Base-by-base conservation (phyloP, 2,329 filamentous ascomycete species). In the Xylaria multiplex region DNA sequence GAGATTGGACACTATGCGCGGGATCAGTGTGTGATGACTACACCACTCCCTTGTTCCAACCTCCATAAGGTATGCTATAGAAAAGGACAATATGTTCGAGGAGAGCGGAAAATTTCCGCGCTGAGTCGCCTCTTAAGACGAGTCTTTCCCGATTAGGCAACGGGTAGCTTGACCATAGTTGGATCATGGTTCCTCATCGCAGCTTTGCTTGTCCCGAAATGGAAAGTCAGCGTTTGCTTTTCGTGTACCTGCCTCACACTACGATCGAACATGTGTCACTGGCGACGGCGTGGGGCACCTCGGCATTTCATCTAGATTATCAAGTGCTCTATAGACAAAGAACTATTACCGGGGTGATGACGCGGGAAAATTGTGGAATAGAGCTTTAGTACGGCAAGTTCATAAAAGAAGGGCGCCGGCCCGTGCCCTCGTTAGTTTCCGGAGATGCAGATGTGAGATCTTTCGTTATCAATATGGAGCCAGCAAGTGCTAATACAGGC, bases 351-450 rank as follows among this genome's bases (percentile, higher is more conserved):
- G 22, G 35, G 35, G 6, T 37, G 60, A 53, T 49, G 42, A 27
- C 48, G 32, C 27, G 43, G 49, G n/a, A 48, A 32, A 19, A 55
- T 2, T 4, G 19, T 35, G 19, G 48, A 5, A 58, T 11, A 46
- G 54, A 30, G 32, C 53, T 32, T 14, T 32, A 22, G 5, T 16
- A 50, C 40, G 22, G 45, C 32, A 22, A 22, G 32, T 14, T 56
- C 64, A 75, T 13, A 77, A 76, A 66, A 46, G 42, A 35, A 42
- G 37, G 27, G 22, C 14, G 35, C 13, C 7, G 27, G 13, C 57
- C 81, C 76, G 70, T 79, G 79, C 13, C 80, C 69, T 81, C 77
- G 1, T 69, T 16, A 40, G 9, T 62, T 1, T 46, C 13, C 22
- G 40, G 42, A 37, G 8, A 59, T 48, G 50, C 27, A 37, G n/a